Evolutionary conservation across 352 stramenopile genomes (phyloP), one percentile per base, ranked within the genome.

Genomic region (Phytophthora citricola): DNA sequence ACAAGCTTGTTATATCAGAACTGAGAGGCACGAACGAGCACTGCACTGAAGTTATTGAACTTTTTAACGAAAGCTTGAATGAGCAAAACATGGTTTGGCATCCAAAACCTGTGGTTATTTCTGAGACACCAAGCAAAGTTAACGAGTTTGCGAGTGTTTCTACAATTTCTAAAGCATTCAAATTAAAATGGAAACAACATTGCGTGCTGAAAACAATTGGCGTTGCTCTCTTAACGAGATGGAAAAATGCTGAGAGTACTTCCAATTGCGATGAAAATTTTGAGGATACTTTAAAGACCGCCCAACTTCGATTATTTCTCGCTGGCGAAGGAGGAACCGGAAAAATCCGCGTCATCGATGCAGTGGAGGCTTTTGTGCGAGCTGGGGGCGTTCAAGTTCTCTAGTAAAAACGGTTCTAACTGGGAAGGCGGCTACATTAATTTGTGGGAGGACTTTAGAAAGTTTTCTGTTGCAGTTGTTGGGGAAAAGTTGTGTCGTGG

Each of bases 291-390:
- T 14, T 43, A n/a, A 10, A n/a, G 1, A 14, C 15, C 12, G 36
- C 11, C 2, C 36, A 38, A 11, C 31, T 38, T 12, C 36, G 7
- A 10, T 15, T 52, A 7, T 62, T 62, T 53, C 22, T 62, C 8
- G 43, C 29, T 26, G 43, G 43, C 10, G 31, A 62, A 24, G 41
- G 41, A 31, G 41, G 41, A 10, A 59, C 51, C 1, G 54, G 54
- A 5, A 62, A 62, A 24, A 62, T 17, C 20, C 29, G 54, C 7
- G 41, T 53, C 9, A 26, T 62, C 11, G 54, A 53, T 15, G 43
- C 41, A 6, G 41, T 62, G 1, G 12, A 45, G n/a, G 22, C 54
- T 11, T 22, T 12, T 62, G 54, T 26, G 31, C 36, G 2, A 53
- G 54, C 15, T 53, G 43, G 54, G 10, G 14, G 3, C 41, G 54